These are phyloP conservation scores for Thermothelomyces thermophilus DNA, from an alignment of 2,329 filamentous ascomycete genomes.

Conservation along the genomic window DNA sequence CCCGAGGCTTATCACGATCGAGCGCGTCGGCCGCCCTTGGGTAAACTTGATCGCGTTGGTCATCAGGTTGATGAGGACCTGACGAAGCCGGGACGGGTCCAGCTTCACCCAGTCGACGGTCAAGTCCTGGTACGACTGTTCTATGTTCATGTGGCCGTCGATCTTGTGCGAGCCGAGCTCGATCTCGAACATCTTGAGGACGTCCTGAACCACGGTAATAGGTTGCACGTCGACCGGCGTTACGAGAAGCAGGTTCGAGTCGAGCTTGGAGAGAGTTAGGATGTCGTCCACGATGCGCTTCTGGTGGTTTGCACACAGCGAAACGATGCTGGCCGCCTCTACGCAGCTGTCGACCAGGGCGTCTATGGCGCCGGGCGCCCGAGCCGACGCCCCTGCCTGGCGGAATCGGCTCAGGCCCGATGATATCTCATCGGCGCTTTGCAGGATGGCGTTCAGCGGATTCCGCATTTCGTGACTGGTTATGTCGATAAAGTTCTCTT, in stretches of 20 bases:
- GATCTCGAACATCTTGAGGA: constrained; percentile 72
- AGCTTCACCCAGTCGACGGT: constrained; percentile 65
- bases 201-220: constrained; percentile 54
- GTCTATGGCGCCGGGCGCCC: constrained; percentile 36
- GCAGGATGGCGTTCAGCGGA: constrained; percentile 64
- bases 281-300: constrained; percentile 71
- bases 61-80: constrained; percentile 71
- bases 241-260: constrained; percentile 66
- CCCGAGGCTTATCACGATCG: constrained; percentile 58
- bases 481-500: constrained; percentile 78
- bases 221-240: constrained; percentile 64
- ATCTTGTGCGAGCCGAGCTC: constrained; percentile 69
- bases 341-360: constrained; percentile 50
- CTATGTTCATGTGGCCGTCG: constrained; percentile 60
- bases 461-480: constrained; percentile 67
- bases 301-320: constrained; percentile 72
- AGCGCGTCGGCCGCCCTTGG: constrained; percentile 50
- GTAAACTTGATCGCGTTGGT: constrained; percentile 62
- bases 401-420: constrained; percentile 46
- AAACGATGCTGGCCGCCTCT: constrained; percentile 76
- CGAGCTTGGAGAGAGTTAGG: constrained; percentile 65
- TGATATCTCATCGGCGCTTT: constrained; percentile 68
- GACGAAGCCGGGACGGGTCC: constrained; percentile 67
- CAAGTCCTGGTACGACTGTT: constrained; percentile 59
- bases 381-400: constrained; percentile 23